Evolutionary conservation across 345 rosid genomes (phyloP).

Genomic region (Camelina sativa): DNA sequence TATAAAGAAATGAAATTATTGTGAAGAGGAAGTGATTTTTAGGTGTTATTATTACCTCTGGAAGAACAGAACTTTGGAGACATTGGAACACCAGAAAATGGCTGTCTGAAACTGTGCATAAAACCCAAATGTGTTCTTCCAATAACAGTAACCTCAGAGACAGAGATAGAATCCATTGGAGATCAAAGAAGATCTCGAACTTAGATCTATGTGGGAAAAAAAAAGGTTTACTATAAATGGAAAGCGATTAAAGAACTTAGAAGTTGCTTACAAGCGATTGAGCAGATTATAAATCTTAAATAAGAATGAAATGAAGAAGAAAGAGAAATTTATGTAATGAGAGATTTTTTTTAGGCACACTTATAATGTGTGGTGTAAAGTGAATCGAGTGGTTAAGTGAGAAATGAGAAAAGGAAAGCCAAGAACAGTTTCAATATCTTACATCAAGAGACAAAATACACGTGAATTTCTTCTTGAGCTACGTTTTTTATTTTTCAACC

Average conservation of each 20-base stretch:
- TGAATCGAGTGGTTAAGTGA: slow-evolving; percentile 37
- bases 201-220: background rate
- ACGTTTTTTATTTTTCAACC: slow-evolving; percentile 32
- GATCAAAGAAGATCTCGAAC: slow-evolving; percentile 10
- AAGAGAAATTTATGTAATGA: slow-evolving; percentile 18
- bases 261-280: background rate
- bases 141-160: slow-evolving; percentile 41
- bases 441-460: slow-evolving; percentile 36
- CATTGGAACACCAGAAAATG: slow-evolving; percentile 40
- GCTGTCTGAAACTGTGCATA: slow-evolving; percentile 41
- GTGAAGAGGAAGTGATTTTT: background rate
- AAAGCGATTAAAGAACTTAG: background rate
- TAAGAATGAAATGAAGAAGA: slow-evolving; percentile 15
- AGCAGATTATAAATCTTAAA: slow-evolving; percentile 1
- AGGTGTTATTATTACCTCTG: slow-evolving; percentile 50
- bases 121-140: slow-evolving; percentile 46
- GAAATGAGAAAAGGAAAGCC: slow-evolving; percentile 30
- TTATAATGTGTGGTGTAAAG: slow-evolving; percentile 42
- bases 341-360: slow-evolving; percentile 28
- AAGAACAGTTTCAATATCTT: slow-evolving; percentile 31
- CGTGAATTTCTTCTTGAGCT: slow-evolving; percentile 27
- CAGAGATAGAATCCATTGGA: slow-evolving; percentile 55
- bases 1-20: background rate
- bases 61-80: slow-evolving; percentile 47
- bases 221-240: background rate